phyloP scores from a whole-genome alignment of 768 basidiomycete species.

The Kwoniella dendrophila region DNA sequence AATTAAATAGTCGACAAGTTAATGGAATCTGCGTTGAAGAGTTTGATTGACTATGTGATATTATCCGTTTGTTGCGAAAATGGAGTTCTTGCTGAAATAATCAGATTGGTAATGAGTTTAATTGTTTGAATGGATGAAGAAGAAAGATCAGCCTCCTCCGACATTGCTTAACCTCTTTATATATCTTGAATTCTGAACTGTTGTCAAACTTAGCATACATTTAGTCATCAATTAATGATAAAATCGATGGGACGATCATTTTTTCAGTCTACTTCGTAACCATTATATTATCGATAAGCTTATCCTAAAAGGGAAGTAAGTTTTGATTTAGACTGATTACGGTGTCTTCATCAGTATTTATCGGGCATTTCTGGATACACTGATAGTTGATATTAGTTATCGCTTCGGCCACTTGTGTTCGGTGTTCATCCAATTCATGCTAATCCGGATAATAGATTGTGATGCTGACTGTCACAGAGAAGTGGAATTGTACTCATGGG shows the following conservation, averaged over 20 bases:
- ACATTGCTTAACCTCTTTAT: background rate
- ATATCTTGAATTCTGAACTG: slow-evolving; percentile 4
- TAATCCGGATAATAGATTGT: too few relatives aligned
- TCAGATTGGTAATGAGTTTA: background rate
- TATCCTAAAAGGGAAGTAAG: background rate
- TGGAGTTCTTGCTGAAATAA: slow-evolving; percentile 4
- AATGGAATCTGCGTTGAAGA: background rate
- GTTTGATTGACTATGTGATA: background rate
- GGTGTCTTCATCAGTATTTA: too few relatives aligned
- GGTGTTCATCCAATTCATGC: too few relatives aligned
- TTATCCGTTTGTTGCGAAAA: background rate
- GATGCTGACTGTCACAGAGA: too few relatives aligned
- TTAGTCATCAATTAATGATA: background rate
- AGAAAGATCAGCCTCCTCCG: slow-evolving; percentile 3
- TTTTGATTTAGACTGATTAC: background rate
- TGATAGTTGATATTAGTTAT: background rate
- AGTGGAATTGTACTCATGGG: too few relatives aligned
- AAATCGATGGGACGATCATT: background rate
- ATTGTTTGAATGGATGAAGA: background rate
- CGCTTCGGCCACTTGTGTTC: background rate
- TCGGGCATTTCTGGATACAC: background rate
- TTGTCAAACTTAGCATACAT: background rate
- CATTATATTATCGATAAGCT: too few relatives aligned
- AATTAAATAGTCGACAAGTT: too few relatives aligned
- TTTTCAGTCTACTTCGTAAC: background rate